Evolutionary conservation across 1,284 basidiomycete species (phyloP).

Genomic region (Leccinum holopus): DNA sequence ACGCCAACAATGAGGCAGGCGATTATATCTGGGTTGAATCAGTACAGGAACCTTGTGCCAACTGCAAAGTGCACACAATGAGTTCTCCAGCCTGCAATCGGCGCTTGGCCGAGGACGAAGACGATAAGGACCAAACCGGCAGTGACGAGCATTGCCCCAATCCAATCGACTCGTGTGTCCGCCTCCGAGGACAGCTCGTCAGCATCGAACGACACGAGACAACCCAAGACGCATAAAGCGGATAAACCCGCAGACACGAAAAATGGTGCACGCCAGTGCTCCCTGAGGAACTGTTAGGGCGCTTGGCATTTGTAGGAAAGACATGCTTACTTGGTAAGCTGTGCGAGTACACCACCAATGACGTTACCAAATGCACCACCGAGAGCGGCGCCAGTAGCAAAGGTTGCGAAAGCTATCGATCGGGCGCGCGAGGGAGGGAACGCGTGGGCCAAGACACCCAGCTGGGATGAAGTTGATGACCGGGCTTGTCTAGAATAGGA

Average conservation of each 20-base stretch:
- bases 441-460: constrained; percentile 75
- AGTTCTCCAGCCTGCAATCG: constrained; percentile 74
- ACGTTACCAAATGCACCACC: constrained; percentile 70
- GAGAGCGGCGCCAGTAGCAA: constrained; percentile 77
- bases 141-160: constrained; percentile 76
- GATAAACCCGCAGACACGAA: constrained; percentile 56
- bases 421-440: constrained; percentile 70
- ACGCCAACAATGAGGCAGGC: constrained; percentile 58
- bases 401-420: constrained; percentile 74
- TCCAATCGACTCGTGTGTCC: constrained; percentile 76
- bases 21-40: constrained; percentile 42
- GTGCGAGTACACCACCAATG: constrained; percentile 69
- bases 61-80: constrained; percentile 49
- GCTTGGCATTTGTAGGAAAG: not conserved
- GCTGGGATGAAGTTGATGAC: constrained; percentile 36
- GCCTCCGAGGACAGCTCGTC: constrained; percentile 46
- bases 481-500: not conserved
- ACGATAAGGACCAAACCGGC: constrained; percentile 74
- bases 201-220: constrained; percentile 52
- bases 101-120: constrained; percentile 78
- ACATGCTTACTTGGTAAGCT: constrained; percentile 47
- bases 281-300: constrained; percentile 25
- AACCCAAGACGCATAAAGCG: constrained; percentile 49
- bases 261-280: constrained; percentile 63
- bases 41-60: constrained; percentile 1